These are phyloP conservation scores for Epichloe gansuensis DNA, from an alignment of 2,329 filamentous ascomycete genomes.

Conservation along the genomic window DNA sequence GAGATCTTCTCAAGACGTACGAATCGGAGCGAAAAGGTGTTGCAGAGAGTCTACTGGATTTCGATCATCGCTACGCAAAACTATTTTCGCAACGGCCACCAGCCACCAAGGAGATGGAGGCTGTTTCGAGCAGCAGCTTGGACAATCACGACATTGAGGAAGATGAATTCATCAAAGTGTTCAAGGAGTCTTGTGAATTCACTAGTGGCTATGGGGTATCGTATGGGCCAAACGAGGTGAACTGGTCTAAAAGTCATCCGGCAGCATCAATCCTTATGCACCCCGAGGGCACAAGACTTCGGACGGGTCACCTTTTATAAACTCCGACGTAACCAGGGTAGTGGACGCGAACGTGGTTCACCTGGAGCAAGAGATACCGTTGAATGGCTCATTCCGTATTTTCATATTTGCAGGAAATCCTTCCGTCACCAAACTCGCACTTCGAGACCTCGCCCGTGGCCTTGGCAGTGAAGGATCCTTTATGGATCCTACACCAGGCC, in stretches of 20 bases:
- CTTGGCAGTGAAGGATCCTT: constrained; percentile 55
- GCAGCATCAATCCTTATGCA: constrained; percentile 61
- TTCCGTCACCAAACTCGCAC: constrained; percentile 44
- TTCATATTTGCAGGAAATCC: constrained; percentile 74
- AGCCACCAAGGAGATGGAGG: constrained; percentile 58
- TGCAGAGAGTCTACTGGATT: constrained; percentile 72
- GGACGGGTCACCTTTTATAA: constrained; percentile 62
- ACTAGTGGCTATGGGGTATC: constrained; percentile 85
- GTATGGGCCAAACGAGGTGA: constrained; percentile 71
- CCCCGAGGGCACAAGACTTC: constrained; percentile 50
- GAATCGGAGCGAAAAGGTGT: constrained; percentile 76
- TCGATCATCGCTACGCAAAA: constrained; percentile 82
- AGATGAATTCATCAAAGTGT: constrained; percentile 77
- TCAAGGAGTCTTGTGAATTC: constrained; percentile 86
- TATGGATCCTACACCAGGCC: constrained; percentile 51
- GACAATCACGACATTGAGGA: constrained; percentile 23
- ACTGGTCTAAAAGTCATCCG: constrained; percentile 66
- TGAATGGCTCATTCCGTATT: constrained; percentile 79
- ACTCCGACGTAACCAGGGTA: constrained; percentile 73
- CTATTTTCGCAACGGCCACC: constrained; percentile 74
- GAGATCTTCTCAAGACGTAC: constrained; percentile 69
- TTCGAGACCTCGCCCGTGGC: constrained; percentile 57
- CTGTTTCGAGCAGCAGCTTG: constrained; percentile 37
- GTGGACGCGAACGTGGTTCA: constrained; percentile 84
- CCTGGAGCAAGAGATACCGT: constrained; percentile 77